A percentile compares a stretch with the other conserved stretches of the same genome.
Evolutionary conservation across 352 stramenopile genomes (phyloP).

Genomic region (Phytophthora sp.): DNA sequence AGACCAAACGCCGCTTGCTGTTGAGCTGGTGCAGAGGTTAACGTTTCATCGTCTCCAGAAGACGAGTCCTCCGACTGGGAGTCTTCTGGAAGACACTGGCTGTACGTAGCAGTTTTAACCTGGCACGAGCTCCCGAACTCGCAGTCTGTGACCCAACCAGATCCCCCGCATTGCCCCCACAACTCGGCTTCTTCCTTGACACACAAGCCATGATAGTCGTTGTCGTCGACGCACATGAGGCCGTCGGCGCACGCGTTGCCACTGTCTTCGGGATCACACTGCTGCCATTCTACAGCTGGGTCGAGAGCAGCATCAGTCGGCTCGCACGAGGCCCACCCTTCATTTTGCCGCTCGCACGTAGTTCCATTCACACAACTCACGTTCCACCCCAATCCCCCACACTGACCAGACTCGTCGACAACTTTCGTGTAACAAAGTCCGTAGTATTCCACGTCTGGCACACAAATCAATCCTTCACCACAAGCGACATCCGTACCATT

Average conservation of each 20-base stretch:
- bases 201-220: constrained; percentile 38
- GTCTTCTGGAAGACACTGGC: constrained; percentile 26
- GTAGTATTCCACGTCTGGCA: constrained; percentile 21
- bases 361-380: constrained; percentile 26
- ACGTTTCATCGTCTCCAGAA: not conserved
- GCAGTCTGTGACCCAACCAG: constrained; percentile 29
- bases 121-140: constrained; percentile 18
- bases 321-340: constrained; percentile 23
- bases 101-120: constrained; percentile 31
- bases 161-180: constrained; percentile 38
- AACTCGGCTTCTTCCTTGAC: constrained; percentile 18
- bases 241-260: constrained; percentile 10
- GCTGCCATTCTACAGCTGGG: constrained; percentile 13
- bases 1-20: not conserved
- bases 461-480: constrained; percentile 13
- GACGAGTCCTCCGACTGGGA: constrained; percentile 3
- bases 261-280: constrained; percentile 24
- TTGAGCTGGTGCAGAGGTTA: not conserved
- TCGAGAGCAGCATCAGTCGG: not conserved
- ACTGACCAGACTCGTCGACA: constrained; percentile 11
- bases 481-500: constrained; percentile 22
- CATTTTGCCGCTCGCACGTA: constrained; percentile 22
- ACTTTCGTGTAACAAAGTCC: constrained; percentile 26
- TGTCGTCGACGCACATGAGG: constrained; percentile 33
- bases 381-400: constrained; percentile 22